Evolutionary conservation across 1,139 yeast species (phyloP).

Genomic region (Yamadazyma taylorii): DNA sequence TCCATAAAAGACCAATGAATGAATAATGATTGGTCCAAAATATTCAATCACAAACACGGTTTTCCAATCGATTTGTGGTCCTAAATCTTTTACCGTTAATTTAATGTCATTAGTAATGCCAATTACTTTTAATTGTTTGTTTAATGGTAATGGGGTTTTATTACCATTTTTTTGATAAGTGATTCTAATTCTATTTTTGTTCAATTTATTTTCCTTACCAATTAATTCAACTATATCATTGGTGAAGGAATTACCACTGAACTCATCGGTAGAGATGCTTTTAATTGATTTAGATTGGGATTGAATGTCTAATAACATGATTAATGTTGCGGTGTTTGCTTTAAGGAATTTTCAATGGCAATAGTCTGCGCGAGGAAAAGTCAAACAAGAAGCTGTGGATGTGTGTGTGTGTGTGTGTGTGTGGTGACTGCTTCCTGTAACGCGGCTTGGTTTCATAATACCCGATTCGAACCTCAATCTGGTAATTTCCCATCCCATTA

Average conservation of each 20-base stretch:
- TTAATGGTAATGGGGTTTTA: constrained; percentile 33
- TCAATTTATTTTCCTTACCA: constrained; percentile 41
- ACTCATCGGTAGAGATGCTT: constrained; percentile 35
- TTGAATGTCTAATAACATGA: constrained; percentile 29
- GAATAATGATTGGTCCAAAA: constrained; percentile 83
- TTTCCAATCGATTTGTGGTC: constrained; percentile 92
- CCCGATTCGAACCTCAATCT: constrained; percentile 8
- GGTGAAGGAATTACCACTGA: constrained; percentile 30
- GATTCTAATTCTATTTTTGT: constrained; percentile 33
- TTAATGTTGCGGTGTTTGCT: too few species aligned
- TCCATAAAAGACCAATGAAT: constrained; percentile 60
- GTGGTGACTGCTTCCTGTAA: not conserved
- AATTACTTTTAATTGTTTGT: constrained; percentile 31
- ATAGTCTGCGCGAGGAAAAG: too few species aligned
- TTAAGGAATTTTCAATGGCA: not conserved
- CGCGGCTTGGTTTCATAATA: constrained; percentile 7
- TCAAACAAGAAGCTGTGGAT: too few species aligned
- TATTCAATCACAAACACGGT: constrained; percentile 86
- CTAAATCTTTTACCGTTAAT: constrained; percentile 72
- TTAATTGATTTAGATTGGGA: constrained; percentile 54
- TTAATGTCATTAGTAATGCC: constrained; percentile 29
- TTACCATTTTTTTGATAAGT: constrained; percentile 33
- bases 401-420: not conserved
- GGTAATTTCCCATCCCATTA: constrained; percentile 4
- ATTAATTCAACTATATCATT: constrained; percentile 36